Conservation (phyloP, 768 basidiomycete species). For the Botryobasidium botryosum region DNA sequence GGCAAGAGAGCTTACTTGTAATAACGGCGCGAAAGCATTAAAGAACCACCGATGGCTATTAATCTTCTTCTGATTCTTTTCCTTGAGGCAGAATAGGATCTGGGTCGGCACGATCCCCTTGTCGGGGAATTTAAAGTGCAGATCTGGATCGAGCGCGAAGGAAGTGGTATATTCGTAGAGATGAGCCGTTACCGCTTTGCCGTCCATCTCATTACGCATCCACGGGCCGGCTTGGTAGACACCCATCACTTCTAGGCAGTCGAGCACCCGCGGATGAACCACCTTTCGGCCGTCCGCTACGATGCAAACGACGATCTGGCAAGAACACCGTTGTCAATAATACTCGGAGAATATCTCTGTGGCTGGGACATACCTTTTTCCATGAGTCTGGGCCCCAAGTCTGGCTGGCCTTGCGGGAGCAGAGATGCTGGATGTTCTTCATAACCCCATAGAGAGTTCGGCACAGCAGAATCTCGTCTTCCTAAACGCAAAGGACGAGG, state of each 20-base stretch:
- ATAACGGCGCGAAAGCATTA: constrained; percentile 72
- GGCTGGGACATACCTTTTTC: constrained; percentile 14
- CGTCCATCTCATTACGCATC: constrained; percentile 6
- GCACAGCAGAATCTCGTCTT: constrained; percentile 8
- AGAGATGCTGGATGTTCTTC: constrained; percentile 18
- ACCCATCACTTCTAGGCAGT: constrained; percentile 8
- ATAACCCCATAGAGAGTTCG: constrained; percentile 18
- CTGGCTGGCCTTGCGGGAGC: constrained; percentile 14
- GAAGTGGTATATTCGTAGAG: constrained; percentile 9
- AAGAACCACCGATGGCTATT: constrained; percentile 97
- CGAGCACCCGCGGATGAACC: constrained; percentile 13
- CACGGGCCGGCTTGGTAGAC: constrained; percentile 1
- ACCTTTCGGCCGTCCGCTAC: constrained; percentile 16
- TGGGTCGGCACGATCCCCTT: constrained; percentile 92
- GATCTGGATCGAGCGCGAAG: constrained; percentile 28
- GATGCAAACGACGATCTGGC: constrained; percentile 15
- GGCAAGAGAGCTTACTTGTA: too few species aligned
- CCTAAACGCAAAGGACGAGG: constrained; percentile 7
- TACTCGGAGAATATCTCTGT: background rate
- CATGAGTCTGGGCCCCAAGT: constrained; percentile 16
- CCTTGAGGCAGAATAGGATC: constrained; percentile 70
- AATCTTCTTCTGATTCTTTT: constrained; percentile 93
- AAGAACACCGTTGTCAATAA: background rate
- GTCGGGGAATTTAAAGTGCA: constrained; percentile 40
- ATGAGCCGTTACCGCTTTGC: constrained; percentile 9